Evolutionary conservation across 495 filamentous ascomycete genomes (phyloP), one percentile per base, ranked within the genome.

Genomic region (Apodospora peruviana): DNA sequence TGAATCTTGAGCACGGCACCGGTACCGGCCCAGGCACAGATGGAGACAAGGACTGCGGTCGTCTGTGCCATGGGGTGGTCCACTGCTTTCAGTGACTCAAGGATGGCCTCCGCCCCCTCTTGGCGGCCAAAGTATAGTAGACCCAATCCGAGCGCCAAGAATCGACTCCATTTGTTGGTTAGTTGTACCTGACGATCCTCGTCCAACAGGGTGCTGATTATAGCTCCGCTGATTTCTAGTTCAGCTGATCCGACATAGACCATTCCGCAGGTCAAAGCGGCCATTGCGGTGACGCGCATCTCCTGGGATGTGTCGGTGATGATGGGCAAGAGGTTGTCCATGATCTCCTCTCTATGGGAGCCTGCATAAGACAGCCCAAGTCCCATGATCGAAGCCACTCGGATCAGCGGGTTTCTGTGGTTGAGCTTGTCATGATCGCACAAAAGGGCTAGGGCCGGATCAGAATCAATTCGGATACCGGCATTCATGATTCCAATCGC

Each of bases 21-120:
- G 29, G 93, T 97, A 35, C 93, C 93, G 27, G 93, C 94, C 87
- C 91, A 99, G 22, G 93, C 91, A 58, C 94, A 97, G 39, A 96
- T 93, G 48, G 94, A 91, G 16, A 89, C 89, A 40, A 99, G 81
- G 4, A 96, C 88, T 2, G 85, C 79, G 7, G 90, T 91, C 10
- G 91, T 85, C 68, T 90, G 90, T 17, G 86, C 86, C 84, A 96
- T 95, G 22, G 93, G 91, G 58, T 96, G 90, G 41, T 96, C 88
- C 40, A 96, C 88, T 8, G 86, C 93, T 70, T 96, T 97, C 24
- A 99, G 77, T 0, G 91, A 94, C 66, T 96, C 93, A 17, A 95
- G 69, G 44, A 95, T 85, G 22, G 96, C 90, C 61, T 99, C 93
- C 14, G 96, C 93, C 65, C 97, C 90, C 63, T 99, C 93, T 65